A percentile compares a stretch with the other conserved stretches of the same genome.
Conservation (phyloP, 2,329 filamentous ascomycete species). For the Fusarium sp. region DNA sequence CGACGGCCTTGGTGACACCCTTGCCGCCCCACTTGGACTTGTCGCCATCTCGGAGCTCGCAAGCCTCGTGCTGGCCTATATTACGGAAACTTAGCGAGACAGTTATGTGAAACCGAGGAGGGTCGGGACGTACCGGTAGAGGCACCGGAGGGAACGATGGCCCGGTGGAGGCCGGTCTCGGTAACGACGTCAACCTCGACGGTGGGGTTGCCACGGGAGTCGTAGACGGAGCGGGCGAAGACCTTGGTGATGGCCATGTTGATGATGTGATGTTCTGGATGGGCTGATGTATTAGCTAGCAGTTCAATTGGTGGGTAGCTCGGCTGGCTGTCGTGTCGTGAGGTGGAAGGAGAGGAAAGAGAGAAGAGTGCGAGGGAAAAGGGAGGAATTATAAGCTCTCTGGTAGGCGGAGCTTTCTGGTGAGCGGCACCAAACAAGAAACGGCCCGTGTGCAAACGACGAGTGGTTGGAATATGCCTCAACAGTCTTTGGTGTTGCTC, state of each 20-base stretch:
- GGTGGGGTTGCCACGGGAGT: conserved; percentile 98
- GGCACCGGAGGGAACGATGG: conserved; percentile 96
- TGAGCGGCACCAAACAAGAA: conserved; percentile 18
- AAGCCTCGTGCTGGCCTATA: conserved; percentile 87
- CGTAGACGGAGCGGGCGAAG: conserved; percentile 95
- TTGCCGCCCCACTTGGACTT: conserved; percentile 89
- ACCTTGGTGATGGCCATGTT: conserved; percentile 93
- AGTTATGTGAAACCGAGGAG: conserved; percentile 31
- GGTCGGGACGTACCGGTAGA: conserved; percentile 79
- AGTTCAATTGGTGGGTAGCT: conserved; percentile 27
- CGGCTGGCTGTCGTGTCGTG: neutral
- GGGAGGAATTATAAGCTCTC: conserved; percentile 17
- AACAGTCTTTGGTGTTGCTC: conserved; percentile 43
- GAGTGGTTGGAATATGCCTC: conserved; percentile 44
- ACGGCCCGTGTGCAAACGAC: conserved; percentile 30
- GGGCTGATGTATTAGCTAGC: conserved; percentile 38
- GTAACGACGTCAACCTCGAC: conserved; percentile 98
- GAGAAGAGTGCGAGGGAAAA: conserved; percentile 23
- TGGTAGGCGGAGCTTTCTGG: conserved; percentile 28
- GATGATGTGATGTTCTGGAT: conserved; percentile 44
- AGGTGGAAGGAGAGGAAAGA: conserved; percentile 15
- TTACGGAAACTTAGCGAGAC: conserved; percentile 45
- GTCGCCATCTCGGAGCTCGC: conserved; percentile 91
- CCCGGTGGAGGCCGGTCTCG: conserved; percentile 95
- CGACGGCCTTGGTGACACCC: conserved; percentile 87